phyloP scores from a whole-genome alignment of 2,329 filamentous ascomycete species.

The Botrytis fragariae region DNA sequence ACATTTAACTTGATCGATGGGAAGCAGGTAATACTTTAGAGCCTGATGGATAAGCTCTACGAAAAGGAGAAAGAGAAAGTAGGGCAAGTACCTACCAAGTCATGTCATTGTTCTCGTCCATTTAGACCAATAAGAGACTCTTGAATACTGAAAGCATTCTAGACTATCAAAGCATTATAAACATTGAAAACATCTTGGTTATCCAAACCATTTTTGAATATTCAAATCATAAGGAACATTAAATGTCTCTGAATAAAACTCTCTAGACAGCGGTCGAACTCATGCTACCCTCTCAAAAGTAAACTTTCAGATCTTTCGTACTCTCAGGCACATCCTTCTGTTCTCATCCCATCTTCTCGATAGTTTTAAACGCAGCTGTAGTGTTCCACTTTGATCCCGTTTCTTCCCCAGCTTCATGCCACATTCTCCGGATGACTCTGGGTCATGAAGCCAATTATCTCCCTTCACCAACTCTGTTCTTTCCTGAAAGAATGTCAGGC shows the following conservation, averaged over 20 bases:
- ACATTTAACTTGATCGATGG: conserved; percentile 21
- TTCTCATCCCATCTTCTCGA: not conserved
- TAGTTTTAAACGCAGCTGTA: not conserved
- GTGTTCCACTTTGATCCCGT: conserved; percentile 21
- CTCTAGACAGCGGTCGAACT: not conserved
- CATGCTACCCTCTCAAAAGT: not conserved
- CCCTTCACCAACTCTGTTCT: not conserved
- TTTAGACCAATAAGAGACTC: not conserved
- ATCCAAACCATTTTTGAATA: too few relatives aligned
- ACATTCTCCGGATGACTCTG: conserved; percentile 15
- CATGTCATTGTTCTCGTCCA: not conserved
- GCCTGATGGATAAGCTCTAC: not conserved
- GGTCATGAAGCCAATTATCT: conserved; percentile 15
- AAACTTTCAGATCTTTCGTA: not conserved
- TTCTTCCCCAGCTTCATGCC: conserved; percentile 13
- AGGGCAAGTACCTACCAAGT: not conserved
- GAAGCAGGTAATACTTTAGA: conserved; percentile 19
- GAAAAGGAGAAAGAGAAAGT: too few relatives aligned
- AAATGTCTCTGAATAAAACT: not conserved
- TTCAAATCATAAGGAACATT: not conserved
- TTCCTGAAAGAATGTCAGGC: not conserved
- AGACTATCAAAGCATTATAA: too few relatives aligned
- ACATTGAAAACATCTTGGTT: too few relatives aligned
- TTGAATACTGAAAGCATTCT: not conserved
- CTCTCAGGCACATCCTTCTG: not conserved